Evolutionary conservation across 345 rosid genomes (phyloP), one percentile per base, ranked within the genome.

Genomic region (Salix caprea): DNA sequence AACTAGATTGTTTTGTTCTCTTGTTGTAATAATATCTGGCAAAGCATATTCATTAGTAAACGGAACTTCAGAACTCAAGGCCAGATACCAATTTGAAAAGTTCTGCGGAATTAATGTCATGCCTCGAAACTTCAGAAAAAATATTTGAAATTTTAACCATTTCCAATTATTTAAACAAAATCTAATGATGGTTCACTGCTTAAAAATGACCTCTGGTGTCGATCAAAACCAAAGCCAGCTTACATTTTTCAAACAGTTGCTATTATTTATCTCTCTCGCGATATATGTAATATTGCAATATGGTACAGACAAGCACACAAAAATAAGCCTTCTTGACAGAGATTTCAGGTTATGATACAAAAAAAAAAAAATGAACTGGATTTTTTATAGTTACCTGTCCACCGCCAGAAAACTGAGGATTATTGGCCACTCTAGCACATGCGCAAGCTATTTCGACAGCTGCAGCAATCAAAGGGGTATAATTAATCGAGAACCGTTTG

Each of bases 381-480:
- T 64, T 37, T 67, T 56, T 71, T 3, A 28, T 54, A 15, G 71
- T 26, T 66, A 91, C 96, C 91, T 91, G 97, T 5, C 86, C 65
- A 75, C 90, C 61, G 72, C 90, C 90, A 36, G 96, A 85, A 54
- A 91, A 81, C 61, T 85, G 97, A 79, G 90, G 83, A 82, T 88
- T 90, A 78, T 88, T 89, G 68, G 93, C 86, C 98, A 93, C 91
- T 60, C 68, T 71, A 77, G 79, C 64, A 71, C 82, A 77, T 65
- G 68, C 11, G 18, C 68, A 30, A 84, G 69, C 60, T 76, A 28
- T 80, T 79, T 77, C 39, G 65, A 64, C 26, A 30, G 28, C 87
- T 79, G 78, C 64, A 72, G 67, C 36, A 30, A 77, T 61, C 32
- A 69, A 34, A 66, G 67, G 14, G 19, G 23, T 4, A 56, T 16